Evolutionary conservation across 805 yeast species (phyloP).

Genomic region (Kodamaea nitidulidarum): DNA sequence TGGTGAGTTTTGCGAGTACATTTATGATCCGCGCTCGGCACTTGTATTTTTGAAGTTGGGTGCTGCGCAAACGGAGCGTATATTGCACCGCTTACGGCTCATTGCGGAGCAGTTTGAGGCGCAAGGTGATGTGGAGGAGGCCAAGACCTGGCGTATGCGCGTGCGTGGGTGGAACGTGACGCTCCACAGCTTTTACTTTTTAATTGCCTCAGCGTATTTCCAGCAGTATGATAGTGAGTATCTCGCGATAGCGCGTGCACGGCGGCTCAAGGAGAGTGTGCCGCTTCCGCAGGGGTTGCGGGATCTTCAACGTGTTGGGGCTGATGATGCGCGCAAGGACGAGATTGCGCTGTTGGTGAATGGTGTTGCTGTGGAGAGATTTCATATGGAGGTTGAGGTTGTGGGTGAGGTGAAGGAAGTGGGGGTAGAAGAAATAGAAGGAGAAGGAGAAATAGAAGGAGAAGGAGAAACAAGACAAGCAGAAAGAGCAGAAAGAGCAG

Average conservation of each 20-base stretch:
- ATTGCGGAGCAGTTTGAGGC: conserved; percentile 14
- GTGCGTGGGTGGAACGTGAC: conserved; percentile 52
- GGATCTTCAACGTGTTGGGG: conserved; percentile 6
- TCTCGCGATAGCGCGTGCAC: conserved; percentile 18
- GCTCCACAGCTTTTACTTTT: conserved; percentile 73
- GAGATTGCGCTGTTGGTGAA: conserved; percentile 22
- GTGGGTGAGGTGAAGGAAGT: conserved; percentile 4
- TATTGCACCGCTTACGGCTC: conserved; percentile 20
- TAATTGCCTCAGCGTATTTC: conserved; percentile 69
- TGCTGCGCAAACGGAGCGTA: conserved; percentile 26
- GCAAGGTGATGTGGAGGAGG: conserved; percentile 6
- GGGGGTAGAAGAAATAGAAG: conserved; percentile 5
- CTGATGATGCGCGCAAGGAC: conserved; percentile 12
- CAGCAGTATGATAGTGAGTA: conserved; percentile 44
- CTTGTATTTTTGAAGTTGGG: conserved; percentile 42
- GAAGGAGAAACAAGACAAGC: neutral
- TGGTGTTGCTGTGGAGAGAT: conserved; percentile 12
- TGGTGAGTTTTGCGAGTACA: conserved; percentile 68
- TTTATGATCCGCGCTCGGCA: conserved; percentile 50
- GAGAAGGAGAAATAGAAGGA: neutral
- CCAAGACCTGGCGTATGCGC: conserved; percentile 18
- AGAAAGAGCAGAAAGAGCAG: too few relatives aligned
- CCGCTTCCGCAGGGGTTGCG: conserved; percentile 8
- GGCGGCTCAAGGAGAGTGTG: conserved; percentile 9
- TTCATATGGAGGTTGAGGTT: conserved; percentile 4